phyloP scores from a whole-genome alignment of 345 rosid species.

The Rhodomyrtus tomentosa region DNA sequence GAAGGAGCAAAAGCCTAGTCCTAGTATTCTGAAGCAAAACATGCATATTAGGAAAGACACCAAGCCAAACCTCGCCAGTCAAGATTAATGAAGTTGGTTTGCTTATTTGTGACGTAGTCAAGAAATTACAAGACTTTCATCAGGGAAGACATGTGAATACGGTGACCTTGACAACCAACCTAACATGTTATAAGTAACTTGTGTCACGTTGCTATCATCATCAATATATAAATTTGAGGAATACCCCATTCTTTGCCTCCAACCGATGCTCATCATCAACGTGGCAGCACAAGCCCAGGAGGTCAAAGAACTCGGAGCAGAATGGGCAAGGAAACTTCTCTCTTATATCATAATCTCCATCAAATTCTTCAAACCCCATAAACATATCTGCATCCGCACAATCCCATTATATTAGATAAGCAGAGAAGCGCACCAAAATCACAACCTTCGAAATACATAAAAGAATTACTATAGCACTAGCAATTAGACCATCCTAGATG shows the following conservation, averaged over 20 bases:
- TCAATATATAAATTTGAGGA: neutral
- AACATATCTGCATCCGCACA: conserved; percentile 52
- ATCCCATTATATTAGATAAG: neutral
- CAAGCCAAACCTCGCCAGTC: conserved; percentile 44
- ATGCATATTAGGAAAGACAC: neutral
- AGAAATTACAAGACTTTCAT: neutral
- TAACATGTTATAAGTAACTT: neutral
- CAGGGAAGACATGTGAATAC: neutral
- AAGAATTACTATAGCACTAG: neutral
- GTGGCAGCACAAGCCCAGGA: conserved; percentile 83
- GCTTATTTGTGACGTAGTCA: neutral
- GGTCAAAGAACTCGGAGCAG: conserved; percentile 81
- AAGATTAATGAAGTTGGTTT: neutral
- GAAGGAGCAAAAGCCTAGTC: neutral
- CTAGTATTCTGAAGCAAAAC: neutral
- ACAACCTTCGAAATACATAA: neutral
- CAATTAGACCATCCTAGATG: neutral
- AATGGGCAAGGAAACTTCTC: conserved; percentile 97
- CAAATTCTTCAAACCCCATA: conserved; percentile 77
- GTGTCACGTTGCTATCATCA: neutral
- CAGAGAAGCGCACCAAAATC: neutral
- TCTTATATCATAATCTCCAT: conserved; percentile 79
- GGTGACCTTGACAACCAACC: neutral
- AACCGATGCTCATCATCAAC: conserved; percentile 80
- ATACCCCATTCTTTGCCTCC: conserved; percentile 91